Percentiles rank a stretch among this genome's conserved stretches.
Conservation (phyloP, 495 filamentous ascomycete genomes). For the Hypoxylon rickii region DNA sequence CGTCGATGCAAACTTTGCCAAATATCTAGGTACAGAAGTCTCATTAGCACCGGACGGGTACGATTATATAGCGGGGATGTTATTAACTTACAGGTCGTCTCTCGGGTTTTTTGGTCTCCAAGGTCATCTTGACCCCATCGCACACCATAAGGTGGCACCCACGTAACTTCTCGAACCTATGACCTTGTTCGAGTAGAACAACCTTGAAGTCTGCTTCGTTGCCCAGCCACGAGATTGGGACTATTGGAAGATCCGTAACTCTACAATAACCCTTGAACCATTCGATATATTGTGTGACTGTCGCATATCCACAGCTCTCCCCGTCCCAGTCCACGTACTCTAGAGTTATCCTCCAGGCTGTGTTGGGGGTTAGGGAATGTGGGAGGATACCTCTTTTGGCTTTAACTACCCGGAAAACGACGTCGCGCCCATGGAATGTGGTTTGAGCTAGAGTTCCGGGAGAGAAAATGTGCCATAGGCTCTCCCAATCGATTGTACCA, state of each 20-base stretch:
- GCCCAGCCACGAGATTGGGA: slow-evolving; percentile 57
- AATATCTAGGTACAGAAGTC: background rate
- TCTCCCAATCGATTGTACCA: slow-evolving; percentile 20
- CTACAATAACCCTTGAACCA: slow-evolving; percentile 52
- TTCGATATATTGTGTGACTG: slow-evolving; percentile 41
- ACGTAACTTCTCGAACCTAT: slow-evolving; percentile 51
- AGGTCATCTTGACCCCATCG: slow-evolving; percentile 41
- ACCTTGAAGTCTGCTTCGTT: slow-evolving; percentile 42
- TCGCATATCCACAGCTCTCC: slow-evolving; percentile 51
- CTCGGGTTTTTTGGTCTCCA: slow-evolving; percentile 1
- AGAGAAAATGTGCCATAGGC: slow-evolving; percentile 44
- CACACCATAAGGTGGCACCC: slow-evolving; percentile 63
- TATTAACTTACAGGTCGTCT: slow-evolving; percentile 7
- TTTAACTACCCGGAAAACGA: slow-evolving; percentile 25
- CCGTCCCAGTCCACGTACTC: slow-evolving; percentile 64
- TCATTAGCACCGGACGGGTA: background rate
- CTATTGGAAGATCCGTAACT: slow-evolving; percentile 55
- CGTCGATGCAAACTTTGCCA: slow-evolving; percentile 31
- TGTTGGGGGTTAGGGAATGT: background rate
- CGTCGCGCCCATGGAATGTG: slow-evolving; percentile 22
- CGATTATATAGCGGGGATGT: background rate
- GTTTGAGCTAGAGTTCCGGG: slow-evolving; percentile 36
- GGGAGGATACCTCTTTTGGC: background rate
- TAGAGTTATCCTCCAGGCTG: slow-evolving; percentile 33
- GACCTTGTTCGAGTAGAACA: slow-evolving; percentile 46